Conservation (phyloP, 2,329 filamentous ascomycete genomes). For the Neofusicoccum sp. region DNA sequence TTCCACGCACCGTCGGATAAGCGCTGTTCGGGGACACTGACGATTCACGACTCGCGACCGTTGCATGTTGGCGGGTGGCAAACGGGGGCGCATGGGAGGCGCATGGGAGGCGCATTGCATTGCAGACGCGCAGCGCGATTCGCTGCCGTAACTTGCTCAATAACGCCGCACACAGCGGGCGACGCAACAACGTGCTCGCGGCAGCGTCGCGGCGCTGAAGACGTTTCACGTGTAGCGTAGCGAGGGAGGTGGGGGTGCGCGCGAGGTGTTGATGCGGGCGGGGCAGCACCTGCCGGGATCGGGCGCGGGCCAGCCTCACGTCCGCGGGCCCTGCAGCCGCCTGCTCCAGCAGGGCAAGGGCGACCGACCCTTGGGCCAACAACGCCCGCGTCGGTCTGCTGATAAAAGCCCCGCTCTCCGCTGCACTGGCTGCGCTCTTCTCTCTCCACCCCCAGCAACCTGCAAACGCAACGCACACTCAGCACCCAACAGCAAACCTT, state of each 20-base stretch:
- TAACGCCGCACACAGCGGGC: not conserved
- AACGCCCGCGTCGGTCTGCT: slow-evolving; percentile 10
- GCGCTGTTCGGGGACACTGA: not conserved
- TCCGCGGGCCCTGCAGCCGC: not conserved
- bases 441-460: not conserved
- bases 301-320: not conserved
- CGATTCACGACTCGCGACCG: not conserved
- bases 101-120: not conserved
- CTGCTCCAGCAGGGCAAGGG: not conserved
- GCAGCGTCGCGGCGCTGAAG: not conserved
- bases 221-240: not conserved
- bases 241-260: not conserved
- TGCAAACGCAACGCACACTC: not conserved
- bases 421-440: not conserved
- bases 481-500: not conserved
- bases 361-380: not conserved
- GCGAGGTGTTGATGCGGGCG: not conserved
- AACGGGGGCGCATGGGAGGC: not conserved
- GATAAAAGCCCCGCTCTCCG: slow-evolving; percentile 8
- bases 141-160: slow-evolving; percentile 10
- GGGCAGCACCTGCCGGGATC: not conserved
- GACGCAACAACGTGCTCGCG: not conserved
- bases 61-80: not conserved
- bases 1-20: slow-evolving; percentile 1
- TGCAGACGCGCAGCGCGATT: slow-evolving; percentile 2